Base-by-base conservation (phyloP, 2,329 filamentous ascomycete species). In the Fusarium sp. region DNA sequence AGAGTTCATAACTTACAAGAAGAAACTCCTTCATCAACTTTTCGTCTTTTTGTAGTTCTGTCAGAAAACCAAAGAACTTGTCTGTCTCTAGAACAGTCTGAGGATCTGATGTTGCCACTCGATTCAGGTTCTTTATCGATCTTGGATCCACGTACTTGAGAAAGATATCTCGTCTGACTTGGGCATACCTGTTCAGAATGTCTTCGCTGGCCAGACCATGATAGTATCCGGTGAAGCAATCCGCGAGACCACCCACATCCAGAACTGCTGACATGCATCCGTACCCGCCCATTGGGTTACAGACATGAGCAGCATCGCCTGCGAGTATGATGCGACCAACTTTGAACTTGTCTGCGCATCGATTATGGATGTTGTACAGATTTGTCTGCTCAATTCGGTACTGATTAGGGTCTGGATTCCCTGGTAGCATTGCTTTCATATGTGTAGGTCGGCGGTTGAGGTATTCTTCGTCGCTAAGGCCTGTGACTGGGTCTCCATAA, bases 261-360 rank as follows among this genome's bases (percentile, higher is more conserved):
- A 58, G 17, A 1, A 56, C 55, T 3, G 55, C 55, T 3, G 33
- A 35, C 55, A 58, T 58, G 4, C 55, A 58, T 2, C 55, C 55
- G 23, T 58, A 58, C 9, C 55, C 55, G 1, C 55, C 55, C 55
- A 56, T 58, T 2, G 55, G 55, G 3, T 58, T 58, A 2, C 52
- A 56, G 15, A 58, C 29, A 10, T 58, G 50, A 4, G 55, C 55
- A 15, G 55, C 55, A 17, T 58, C 55, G 0, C 50, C 55, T 1
- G 55, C 55, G 1, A 58, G 50, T 3, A 58, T 29, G 0, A 58
- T 13, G 1, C 50, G 50, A 1, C 50, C 55, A 1, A 47, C 33
- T 25, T 56, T 58, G 11, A 58, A 58, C 14, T n/a, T 36, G 0
- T 56, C 50, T 15, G 2, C 55, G 15, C 55, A 58, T 4, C 55